These are phyloP conservation scores for Powellomyces hirtus DNA, from an alignment of 192 early-diverging fungal genomes.

Conservation along the genomic window DNA sequence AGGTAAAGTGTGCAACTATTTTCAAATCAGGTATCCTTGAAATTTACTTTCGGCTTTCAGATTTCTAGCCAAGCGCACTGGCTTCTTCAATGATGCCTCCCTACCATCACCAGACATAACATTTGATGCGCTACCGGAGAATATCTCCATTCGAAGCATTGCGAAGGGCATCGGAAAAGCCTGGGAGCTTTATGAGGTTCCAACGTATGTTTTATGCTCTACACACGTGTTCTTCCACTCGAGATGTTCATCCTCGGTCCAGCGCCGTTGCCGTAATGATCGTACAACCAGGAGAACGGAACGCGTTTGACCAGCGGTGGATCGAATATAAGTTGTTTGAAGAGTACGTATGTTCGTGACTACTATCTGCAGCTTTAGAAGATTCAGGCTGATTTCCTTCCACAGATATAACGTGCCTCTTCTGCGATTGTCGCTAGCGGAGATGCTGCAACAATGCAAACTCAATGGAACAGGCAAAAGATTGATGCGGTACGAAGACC, in stretches of 20 bases:
- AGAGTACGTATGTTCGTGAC: conserved; percentile 28
- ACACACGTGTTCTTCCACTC: neutral
- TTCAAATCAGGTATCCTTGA: neutral
- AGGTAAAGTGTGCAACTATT: conserved; percentile 47
- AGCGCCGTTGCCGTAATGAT: conserved; percentile 82
- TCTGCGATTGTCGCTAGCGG: conserved; percentile 63
- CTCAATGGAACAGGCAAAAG: conserved; percentile 57
- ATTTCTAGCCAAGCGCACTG: conserved; percentile 32
- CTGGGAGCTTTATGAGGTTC: conserved; percentile 55
- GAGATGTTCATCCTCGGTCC: conserved; percentile 4
- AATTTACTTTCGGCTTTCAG: neutral
- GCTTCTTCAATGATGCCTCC: conserved; percentile 30
- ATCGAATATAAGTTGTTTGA: conserved; percentile 76
- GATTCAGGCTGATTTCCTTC: neutral
- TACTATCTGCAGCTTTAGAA: neutral
- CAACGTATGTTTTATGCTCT: conserved; percentile 25
- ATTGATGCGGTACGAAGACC: conserved; percentile 64
- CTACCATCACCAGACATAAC: conserved; percentile 32
- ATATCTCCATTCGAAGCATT: conserved; percentile 67
- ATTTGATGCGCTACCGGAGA: conserved; percentile 37
- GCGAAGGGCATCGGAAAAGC: conserved; percentile 72
- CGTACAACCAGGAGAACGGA: conserved; percentile 89
- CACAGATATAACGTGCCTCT: conserved; percentile 59
- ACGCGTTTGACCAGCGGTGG: conserved; percentile 89
- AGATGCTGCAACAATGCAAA: conserved; percentile 61